phyloP scores from a whole-genome alignment of 1,139 yeast species.

The Ogataea hybrid region DNA sequence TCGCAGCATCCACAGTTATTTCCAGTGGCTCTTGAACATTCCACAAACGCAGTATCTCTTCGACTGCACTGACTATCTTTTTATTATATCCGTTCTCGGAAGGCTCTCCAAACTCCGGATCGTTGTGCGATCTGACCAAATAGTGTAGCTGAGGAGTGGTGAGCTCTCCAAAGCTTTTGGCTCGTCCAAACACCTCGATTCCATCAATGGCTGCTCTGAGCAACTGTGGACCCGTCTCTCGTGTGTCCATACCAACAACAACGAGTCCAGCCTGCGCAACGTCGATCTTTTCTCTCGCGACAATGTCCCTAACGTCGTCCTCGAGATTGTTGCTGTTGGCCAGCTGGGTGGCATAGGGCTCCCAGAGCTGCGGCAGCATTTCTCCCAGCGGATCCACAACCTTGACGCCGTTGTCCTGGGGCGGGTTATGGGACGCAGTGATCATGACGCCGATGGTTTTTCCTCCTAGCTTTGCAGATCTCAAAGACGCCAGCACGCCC shows the following conservation, averaged over 20 bases:
- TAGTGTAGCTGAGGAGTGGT: constrained; percentile 97
- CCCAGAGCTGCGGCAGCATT: constrained; percentile 89
- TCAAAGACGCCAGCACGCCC: constrained; percentile 76
- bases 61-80: constrained; percentile 45
- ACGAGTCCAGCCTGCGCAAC: constrained; percentile 33
- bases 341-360: constrained; percentile 68
- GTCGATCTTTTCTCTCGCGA: constrained; percentile 39
- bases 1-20: constrained; percentile 82
- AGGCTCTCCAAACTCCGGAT: constrained; percentile 58
- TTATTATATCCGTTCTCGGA: constrained; percentile 69
- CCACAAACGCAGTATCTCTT: constrained; percentile 23
- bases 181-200: constrained; percentile 44
- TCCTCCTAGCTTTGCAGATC: constrained; percentile 71
- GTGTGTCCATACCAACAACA: constrained; percentile 66
- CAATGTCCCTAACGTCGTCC: constrained; percentile 33
- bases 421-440: constrained; percentile 97
- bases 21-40: constrained; percentile 36
- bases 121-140: constrained; percentile 71
- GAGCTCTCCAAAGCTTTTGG: constrained; percentile 62
- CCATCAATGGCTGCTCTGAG: constrained; percentile 68
- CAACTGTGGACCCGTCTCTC: constrained; percentile 76
- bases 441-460: constrained; percentile 87
- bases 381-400: constrained; percentile 92
- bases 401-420: constrained; percentile 94
- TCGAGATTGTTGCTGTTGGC: constrained; percentile 60